These are phyloP conservation scores for Scalesia atractyloides DNA, from an alignment of 129 eudicot species.

Conservation along the genomic window DNA sequence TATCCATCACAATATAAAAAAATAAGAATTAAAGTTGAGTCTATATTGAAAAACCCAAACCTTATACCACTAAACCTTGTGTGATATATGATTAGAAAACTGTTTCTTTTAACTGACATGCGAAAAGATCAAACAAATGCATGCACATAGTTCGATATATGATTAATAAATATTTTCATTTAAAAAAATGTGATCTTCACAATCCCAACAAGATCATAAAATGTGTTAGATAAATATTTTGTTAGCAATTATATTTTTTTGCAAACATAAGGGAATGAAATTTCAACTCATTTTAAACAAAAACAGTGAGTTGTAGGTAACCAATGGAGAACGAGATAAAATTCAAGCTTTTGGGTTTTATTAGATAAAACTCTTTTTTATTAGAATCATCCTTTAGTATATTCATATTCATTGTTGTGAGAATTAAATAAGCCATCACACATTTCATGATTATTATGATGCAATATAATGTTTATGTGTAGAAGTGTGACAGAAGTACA, in stretches of 20 bases:
- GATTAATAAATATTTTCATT: neutral
- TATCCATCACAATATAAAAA: too few relatives aligned
- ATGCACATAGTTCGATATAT: neutral
- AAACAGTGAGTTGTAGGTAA: neutral
- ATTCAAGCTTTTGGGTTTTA: neutral
- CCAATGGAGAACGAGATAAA: conserved; percentile 6
- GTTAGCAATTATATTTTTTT: neutral
- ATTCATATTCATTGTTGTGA: too few relatives aligned
- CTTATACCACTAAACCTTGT: too few relatives aligned
- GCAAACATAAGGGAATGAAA: neutral
- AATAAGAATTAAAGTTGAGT: too few relatives aligned
- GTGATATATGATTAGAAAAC: too few relatives aligned
- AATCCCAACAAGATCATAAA: conserved; percentile 10
- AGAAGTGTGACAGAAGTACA: too few relatives aligned
- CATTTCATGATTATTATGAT: too few relatives aligned
- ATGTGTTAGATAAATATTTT: neutral
- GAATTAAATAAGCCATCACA: too few relatives aligned
- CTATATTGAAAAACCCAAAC: too few relatives aligned
- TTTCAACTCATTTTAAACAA: neutral
- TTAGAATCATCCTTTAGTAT: too few relatives aligned
- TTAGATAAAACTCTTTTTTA: neutral
- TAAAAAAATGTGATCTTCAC: neutral
- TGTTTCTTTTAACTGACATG: too few relatives aligned
- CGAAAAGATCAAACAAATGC: neutral
- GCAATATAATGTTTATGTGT: too few relatives aligned